phyloP scores from a whole-genome alignment of 2,329 filamentous ascomycete species.

The Scedosporium boydii region DNA sequence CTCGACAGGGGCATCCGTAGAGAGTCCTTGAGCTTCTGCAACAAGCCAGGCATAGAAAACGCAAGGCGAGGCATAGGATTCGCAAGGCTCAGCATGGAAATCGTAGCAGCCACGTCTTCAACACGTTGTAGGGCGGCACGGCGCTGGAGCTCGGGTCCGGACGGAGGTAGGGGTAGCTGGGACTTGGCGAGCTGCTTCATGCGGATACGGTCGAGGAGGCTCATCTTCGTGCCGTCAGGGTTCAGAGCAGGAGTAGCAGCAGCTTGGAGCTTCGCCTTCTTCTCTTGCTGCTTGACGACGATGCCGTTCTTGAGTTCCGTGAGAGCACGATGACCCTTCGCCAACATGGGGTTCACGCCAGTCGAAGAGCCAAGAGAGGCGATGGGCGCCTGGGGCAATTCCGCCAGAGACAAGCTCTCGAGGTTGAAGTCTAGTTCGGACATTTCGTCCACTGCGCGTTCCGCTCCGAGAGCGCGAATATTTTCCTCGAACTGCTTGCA shows the following conservation, averaged over 20 bases:
- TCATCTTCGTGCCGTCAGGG: constrained; percentile 44
- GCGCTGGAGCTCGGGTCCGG: constrained; percentile 47
- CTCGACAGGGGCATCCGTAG: constrained; percentile 43
- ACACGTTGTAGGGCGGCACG: constrained; percentile 57
- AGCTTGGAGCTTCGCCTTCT: constrained; percentile 22
- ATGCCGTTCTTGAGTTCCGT: constrained; percentile 57
- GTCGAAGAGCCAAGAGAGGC: constrained; percentile 17
- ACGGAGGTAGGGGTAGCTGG: constrained; percentile 48
- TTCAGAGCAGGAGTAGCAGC: constrained; percentile 24
- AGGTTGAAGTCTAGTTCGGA: constrained; percentile 38
- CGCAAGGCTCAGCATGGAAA: constrained; percentile 56
- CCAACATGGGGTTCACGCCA: constrained; percentile 42
- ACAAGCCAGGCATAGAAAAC: constrained; percentile 54
- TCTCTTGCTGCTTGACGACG: constrained; percentile 39
- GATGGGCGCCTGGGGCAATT: constrained; percentile 27
- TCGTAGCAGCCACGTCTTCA: constrained; percentile 56
- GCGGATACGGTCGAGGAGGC: constrained; percentile 67
- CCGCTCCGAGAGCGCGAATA: constrained; percentile 35
- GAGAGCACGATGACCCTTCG: constrained; percentile 60
- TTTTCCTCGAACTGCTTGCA: constrained; percentile 45
- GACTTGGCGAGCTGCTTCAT: constrained; percentile 54
- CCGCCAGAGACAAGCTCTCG: constrained; percentile 38
- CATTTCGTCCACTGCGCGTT: constrained; percentile 19
- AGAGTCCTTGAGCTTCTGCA: constrained; percentile 60
- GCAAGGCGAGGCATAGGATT: constrained; percentile 42